These are phyloP conservation scores for Clitocybe nebularis DNA, from an alignment of 1,284 basidiomycete genomes.

Conservation along the genomic window DNA sequence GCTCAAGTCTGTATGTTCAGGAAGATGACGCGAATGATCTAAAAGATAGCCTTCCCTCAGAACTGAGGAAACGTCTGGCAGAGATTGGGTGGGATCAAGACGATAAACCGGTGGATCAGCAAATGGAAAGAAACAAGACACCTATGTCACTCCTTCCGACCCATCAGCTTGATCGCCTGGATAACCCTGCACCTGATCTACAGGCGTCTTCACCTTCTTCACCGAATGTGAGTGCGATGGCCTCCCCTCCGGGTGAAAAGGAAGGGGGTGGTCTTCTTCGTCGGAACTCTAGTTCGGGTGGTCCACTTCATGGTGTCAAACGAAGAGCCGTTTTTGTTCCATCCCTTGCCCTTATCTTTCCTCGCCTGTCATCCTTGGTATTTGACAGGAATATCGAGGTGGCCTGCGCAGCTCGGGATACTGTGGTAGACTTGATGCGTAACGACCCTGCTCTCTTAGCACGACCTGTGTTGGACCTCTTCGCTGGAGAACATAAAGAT, in stretches of 20 bases:
- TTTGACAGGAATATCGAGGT: conserved; percentile 53
- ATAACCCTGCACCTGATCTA: conserved; percentile 24
- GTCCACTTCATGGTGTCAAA: conserved; percentile 42
- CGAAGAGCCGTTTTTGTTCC: conserved; percentile 66
- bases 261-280: conserved; percentile 36
- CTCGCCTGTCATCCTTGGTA: conserved; percentile 46
- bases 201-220: conserved; percentile 28
- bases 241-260: conserved; percentile 25
- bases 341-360: conserved; percentile 49
- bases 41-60: conserved; percentile 53
- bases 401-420: conserved; percentile 51
- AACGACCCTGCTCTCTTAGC: conserved; percentile 67
- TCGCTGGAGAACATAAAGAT: conserved; percentile 47
- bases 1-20: conserved; percentile 50
- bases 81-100: conserved; percentile 73
- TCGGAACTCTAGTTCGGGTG: conserved; percentile 50
- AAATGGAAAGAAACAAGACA: conserved; percentile 53
- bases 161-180: conserved; percentile 48
- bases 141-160: conserved; percentile 61
- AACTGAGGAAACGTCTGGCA: conserved; percentile 56
- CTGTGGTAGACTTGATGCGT: conserved; percentile 68
- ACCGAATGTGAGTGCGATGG: conserved; percentile 23
- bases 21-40: conserved; percentile 49
- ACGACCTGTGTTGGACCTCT: conserved; percentile 59
- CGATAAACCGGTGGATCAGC: conserved; percentile 48